These are phyloP conservation scores for Oryza australiensis DNA, from an alignment of 176 grass and related monocot genomes.

Conservation along the genomic window DNA sequence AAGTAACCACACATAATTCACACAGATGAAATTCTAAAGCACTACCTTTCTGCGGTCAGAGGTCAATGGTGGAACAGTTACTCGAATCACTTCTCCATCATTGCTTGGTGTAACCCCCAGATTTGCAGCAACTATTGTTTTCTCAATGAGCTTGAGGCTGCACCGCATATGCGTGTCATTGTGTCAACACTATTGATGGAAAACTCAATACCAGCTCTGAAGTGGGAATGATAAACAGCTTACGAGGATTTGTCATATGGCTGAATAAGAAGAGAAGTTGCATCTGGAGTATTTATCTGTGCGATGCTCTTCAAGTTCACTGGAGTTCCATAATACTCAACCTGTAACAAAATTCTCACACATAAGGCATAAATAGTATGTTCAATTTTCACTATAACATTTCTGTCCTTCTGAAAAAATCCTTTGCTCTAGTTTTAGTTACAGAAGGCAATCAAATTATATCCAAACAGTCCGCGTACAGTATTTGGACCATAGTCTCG, in stretches of 20 bases:
- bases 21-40: slow-evolving; percentile 6
- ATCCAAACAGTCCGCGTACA: neutral
- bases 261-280: slow-evolving; percentile 85
- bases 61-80: slow-evolving; percentile 81
- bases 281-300: slow-evolving; percentile 94
- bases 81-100: slow-evolving; percentile 86
- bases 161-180: slow-evolving; percentile 15
- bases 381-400: neutral
- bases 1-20: neutral
- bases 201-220: slow-evolving; percentile 5
- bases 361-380: neutral
- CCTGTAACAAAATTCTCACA: slow-evolving; percentile 48
- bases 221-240: slow-evolving; percentile 21
- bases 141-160: slow-evolving; percentile 95
- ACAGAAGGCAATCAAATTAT: neutral
- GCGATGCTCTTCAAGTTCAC: slow-evolving; percentile 90
- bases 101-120: slow-evolving; percentile 89
- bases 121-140: slow-evolving; percentile 90
- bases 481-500: neutral
- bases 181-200: slow-evolving; percentile 11
- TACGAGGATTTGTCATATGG: slow-evolving; percentile 98
- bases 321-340: slow-evolving; percentile 95
- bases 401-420: too few species aligned
- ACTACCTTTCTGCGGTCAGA: slow-evolving; percentile 96
- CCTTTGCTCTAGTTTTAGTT: neutral